Percentiles rank a stretch among this genome's conserved stretches.
Evolutionary conservation across 2,329 filamentous ascomycete species (phyloP).

Genomic region (Phyllosticta paracitricarpa): DNA sequence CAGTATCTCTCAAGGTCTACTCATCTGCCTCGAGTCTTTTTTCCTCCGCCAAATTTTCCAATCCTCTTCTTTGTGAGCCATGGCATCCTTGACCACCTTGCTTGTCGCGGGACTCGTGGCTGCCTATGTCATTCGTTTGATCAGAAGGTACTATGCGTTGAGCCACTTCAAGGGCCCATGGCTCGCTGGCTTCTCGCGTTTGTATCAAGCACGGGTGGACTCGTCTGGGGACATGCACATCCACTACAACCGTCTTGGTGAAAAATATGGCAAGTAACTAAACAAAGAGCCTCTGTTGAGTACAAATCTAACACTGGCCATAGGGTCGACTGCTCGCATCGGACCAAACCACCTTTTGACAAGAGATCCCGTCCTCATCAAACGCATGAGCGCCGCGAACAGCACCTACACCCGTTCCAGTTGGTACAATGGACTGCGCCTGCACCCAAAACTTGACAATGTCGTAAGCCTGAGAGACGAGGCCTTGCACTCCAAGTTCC

Average conservation of each 20-base stretch:
- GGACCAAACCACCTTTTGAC: constrained; percentile 42
- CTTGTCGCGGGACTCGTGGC: constrained; percentile 12
- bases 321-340: constrained; percentile 24
- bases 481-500: constrained; percentile 27
- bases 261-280: constrained; percentile 25
- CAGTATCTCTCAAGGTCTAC: not conserved
- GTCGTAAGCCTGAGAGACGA: constrained; percentile 29
- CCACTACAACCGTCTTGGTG: constrained; percentile 26
- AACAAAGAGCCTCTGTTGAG: not conserved
- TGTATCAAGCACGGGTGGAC: constrained; percentile 29
- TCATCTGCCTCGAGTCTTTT: not conserved
- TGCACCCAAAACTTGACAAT: constrained; percentile 31
- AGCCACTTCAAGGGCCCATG: constrained; percentile 29
- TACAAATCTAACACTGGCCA: not conserved
- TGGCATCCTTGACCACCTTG: not conserved
- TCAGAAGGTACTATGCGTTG: constrained; percentile 23
- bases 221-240: constrained; percentile 29
- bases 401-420: constrained; percentile 31
- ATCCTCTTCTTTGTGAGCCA: not conserved
- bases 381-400: constrained; percentile 33
- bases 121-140: constrained; percentile 16
- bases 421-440: constrained; percentile 27
- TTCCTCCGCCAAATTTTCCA: not conserved
- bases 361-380: constrained; percentile 36
- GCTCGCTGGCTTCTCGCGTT: constrained; percentile 26